phyloP scores from a whole-genome alignment of 345 rosid species.

The Murraya koenigii region DNA sequence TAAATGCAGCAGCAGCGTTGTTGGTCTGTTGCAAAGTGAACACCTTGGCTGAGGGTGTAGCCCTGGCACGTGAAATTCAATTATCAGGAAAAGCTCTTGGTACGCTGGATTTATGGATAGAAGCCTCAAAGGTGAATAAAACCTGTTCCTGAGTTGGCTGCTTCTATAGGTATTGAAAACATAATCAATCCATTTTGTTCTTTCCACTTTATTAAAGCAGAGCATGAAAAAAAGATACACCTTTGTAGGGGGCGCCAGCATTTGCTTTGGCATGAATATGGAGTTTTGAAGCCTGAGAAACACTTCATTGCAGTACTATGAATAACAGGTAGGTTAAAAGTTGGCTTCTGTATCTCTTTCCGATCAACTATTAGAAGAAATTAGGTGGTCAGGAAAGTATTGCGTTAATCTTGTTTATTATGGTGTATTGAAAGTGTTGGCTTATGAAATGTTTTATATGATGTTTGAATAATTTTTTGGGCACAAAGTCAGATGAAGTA shows the following conservation, averaged over 20 bases:
- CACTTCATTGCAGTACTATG: neutral
- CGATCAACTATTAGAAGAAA: neutral
- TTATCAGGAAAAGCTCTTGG: conserved; percentile 68
- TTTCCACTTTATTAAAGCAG: conserved; percentile 16
- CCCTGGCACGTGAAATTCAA: conserved; percentile 72
- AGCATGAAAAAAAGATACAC: conserved; percentile 1
- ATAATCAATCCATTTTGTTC: neutral
- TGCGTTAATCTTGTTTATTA: neutral
- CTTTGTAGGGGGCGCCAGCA: neutral
- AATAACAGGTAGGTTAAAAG: neutral
- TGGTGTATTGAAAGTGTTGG: neutral
- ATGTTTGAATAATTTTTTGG: neutral
- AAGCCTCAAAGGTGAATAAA: conserved; percentile 48
- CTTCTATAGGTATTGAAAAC: neutral
- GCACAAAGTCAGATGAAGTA: neutral
- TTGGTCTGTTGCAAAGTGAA: conserved; percentile 54
- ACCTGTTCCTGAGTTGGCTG: neutral
- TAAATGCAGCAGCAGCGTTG: conserved; percentile 95
- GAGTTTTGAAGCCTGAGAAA: neutral
- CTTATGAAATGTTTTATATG: neutral
- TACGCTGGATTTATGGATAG: conserved; percentile 72
- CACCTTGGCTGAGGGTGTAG: conserved; percentile 69
- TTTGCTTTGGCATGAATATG: neutral
- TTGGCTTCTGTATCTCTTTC: neutral
- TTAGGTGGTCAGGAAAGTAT: neutral